Percentiles rank a stretch among this genome's conserved stretches.
Conservation (phyloP, 2,329 filamentous ascomycete species). For the Ophiocordyceps camponoti-saundersi region DNA sequence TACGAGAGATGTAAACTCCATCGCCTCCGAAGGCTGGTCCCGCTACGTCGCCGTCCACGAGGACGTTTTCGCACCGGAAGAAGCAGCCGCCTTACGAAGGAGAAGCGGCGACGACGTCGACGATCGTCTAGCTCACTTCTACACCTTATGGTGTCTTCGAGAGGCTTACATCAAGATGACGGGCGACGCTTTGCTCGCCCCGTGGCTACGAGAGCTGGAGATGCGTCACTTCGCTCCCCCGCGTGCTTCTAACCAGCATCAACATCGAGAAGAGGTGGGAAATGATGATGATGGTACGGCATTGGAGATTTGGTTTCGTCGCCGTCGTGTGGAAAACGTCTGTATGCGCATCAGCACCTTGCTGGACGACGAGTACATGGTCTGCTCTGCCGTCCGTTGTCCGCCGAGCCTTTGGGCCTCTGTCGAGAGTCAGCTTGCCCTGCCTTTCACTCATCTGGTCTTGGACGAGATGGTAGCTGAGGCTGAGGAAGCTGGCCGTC, state of each 20-base stretch:
- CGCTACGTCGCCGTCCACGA: constrained; percentile 55
- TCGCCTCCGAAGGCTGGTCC: constrained; percentile 42
- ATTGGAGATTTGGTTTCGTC: constrained; percentile 15
- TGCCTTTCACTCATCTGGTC: constrained; percentile 3
- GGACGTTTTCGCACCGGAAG: constrained; percentile 48
- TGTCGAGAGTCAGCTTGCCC: constrained; percentile 24
- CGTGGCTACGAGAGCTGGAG: constrained; percentile 55
- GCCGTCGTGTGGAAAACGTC: constrained; percentile 14
- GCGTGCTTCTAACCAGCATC: no score
- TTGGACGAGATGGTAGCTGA: constrained; percentile 27
- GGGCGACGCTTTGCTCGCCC: constrained; percentile 57
- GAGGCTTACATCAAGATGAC: constrained; percentile 76
- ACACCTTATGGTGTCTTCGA: constrained; percentile 62
- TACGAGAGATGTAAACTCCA: constrained; percentile 38
- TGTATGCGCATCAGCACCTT: constrained; percentile 19
- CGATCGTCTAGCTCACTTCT: constrained; percentile 51
- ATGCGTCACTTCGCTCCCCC: constrained; percentile 48
- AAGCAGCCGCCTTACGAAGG: constrained; percentile 37
- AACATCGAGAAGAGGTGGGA: no score
- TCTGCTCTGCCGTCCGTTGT: constrained; percentile 28
- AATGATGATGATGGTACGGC: constrained; percentile 5
- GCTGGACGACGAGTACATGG: constrained; percentile 33
- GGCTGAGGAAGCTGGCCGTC: constrained; percentile 16
- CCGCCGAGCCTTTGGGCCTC: constrained; percentile 13
- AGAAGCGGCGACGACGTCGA: constrained; percentile 17